Evolutionary conservation across 2,329 filamentous ascomycete species (phyloP).

Genomic region (Aspergillus bombycis): DNA sequence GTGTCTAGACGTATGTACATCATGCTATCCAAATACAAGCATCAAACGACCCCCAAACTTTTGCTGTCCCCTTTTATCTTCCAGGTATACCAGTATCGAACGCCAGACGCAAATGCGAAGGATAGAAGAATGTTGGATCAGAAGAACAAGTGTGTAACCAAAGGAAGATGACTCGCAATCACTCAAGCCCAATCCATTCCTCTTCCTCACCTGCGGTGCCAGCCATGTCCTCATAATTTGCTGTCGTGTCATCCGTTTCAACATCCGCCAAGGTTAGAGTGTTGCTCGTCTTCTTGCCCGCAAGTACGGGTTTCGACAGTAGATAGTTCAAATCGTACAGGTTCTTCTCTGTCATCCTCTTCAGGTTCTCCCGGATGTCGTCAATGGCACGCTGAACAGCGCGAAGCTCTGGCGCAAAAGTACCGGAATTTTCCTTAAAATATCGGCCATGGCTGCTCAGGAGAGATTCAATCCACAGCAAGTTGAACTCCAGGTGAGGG

Average conservation of each 20-base stretch:
- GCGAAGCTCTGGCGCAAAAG: conserved; percentile 81
- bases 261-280: conserved; percentile 31
- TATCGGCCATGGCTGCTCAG: conserved; percentile 82
- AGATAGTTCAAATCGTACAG: conserved; percentile 87
- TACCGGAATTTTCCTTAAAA: conserved; percentile 77
- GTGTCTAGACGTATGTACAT: conserved; percentile 4
- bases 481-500: conserved; percentile 91
- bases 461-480: conserved; percentile 84
- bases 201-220: conserved; percentile 45
- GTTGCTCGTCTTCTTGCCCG: conserved; percentile 29
- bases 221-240: conserved; percentile 32
- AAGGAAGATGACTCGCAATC: conserved; percentile 23
- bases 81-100: conserved; percentile 31
- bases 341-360: conserved; percentile 83
- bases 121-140: conserved; percentile 19
- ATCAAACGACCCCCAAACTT: conserved; percentile 20
- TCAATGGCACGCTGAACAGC: conserved; percentile 79
- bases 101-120: conserved; percentile 37
- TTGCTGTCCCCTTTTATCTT: conserved; percentile 24
- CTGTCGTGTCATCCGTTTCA: conserved; percentile 27
- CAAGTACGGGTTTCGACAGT: conserved; percentile 54
- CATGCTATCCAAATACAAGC: conserved; percentile 4
- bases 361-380: conserved; percentile 79
- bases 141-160: conserved; percentile 15
- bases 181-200: conserved; percentile 61